phyloP scores from a whole-genome alignment of 345 rosid genomes.

The Ceriops tagal region DNA sequence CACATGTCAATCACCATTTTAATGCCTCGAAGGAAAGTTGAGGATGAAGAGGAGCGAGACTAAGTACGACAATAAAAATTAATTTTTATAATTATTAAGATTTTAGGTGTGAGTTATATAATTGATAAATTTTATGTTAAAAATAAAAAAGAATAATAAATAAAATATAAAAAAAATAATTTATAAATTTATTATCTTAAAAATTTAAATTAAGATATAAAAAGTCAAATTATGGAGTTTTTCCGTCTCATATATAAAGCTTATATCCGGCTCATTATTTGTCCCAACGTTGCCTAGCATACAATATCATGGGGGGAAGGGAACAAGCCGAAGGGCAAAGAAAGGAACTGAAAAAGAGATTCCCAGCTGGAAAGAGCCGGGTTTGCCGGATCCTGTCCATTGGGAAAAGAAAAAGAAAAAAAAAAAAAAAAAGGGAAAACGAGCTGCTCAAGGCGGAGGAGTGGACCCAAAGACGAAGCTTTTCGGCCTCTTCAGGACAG shows the following conservation, averaged over 20 bases:
- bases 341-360: conserved; percentile 26
- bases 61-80: too few relatives aligned
- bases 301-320: neutral
- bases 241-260: neutral
- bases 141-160: too few relatives aligned
- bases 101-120: too few relatives aligned
- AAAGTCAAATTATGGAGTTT: too few relatives aligned
- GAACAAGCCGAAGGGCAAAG: conserved; percentile 12
- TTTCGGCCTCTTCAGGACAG: conserved; percentile 11
- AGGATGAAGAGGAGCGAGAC: too few relatives aligned
- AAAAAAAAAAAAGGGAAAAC: conserved; percentile 7
- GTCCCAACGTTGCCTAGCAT: conserved; percentile 3
- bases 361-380: conserved; percentile 66
- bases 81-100: too few relatives aligned
- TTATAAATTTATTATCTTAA: too few relatives aligned
- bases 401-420: conserved; percentile 29
- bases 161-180: too few relatives aligned
- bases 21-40: too few relatives aligned
- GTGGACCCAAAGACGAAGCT: conserved; percentile 40
- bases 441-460: conserved; percentile 5
- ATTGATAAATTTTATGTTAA: too few relatives aligned
- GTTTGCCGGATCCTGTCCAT: conserved; percentile 70
- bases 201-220: too few relatives aligned
- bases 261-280: conserved; percentile 17
- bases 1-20: too few relatives aligned